A percentile compares a stretch with the other conserved stretches of the same genome.
Conservation (phyloP, 148 eudicot species). For the Rhododendron kiyosumense region DNA sequence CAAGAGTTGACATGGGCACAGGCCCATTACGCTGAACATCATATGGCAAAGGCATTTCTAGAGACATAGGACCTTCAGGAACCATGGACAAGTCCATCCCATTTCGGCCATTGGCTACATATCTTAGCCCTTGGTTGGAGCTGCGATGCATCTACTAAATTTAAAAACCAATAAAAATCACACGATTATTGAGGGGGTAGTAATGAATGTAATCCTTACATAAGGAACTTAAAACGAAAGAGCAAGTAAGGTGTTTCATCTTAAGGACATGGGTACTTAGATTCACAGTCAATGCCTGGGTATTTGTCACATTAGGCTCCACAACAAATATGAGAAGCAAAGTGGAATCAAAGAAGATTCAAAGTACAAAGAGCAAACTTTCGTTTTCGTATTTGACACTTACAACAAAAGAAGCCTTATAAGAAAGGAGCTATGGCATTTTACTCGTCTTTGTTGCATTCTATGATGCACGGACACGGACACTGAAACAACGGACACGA, state of each 20-base stretch:
- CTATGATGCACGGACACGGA: too few relatives aligned
- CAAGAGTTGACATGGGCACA: conserved; percentile 27
- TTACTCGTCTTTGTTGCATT: neutral
- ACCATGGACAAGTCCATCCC: conserved; percentile 20
- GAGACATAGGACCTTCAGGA: conserved; percentile 30
- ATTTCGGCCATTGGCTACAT: conserved; percentile 28
- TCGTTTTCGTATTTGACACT: neutral
- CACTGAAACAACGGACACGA: too few relatives aligned
- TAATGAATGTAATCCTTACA: neutral
- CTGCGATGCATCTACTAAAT: conserved; percentile 31
- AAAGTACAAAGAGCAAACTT: neutral
- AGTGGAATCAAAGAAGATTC: neutral
- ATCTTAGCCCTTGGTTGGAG: conserved; percentile 34
- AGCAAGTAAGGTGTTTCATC: neutral
- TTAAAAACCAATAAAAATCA: neutral
- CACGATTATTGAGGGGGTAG: neutral
- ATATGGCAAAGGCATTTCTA: conserved; percentile 23
- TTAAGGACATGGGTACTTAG: neutral
- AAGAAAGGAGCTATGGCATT: neutral
- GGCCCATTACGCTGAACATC: conserved; percentile 17
- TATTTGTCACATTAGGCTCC: neutral
- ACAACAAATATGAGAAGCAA: neutral
- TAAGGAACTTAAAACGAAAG: neutral
- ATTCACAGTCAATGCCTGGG: neutral
- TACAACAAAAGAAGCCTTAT: neutral